Base-by-base conservation (phyloP, 1,284 basidiomycete genomes). In the Trichosporon ovoides region DNA sequence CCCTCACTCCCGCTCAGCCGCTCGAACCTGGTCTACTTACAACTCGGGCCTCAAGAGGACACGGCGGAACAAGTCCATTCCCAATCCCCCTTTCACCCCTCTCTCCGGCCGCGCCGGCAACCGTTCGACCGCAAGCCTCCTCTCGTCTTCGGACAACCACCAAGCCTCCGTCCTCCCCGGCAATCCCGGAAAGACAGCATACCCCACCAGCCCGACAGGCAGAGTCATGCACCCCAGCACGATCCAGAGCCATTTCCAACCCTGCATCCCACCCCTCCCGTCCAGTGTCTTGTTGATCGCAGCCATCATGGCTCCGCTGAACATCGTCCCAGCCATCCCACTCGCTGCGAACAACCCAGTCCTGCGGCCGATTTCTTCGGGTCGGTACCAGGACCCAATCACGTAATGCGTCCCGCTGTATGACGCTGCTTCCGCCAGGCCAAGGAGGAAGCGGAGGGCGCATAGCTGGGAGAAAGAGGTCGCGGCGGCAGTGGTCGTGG, bases 391-490 rank as follows among this genome's bases (percentile, higher is more conserved):
- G 14, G 49, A 84, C 55, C 87, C 86, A 28, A 88, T 81, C 53
- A 88, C 79, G 69, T 87, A 87, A 22, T 57, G 56, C 64, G 84
- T 83, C n/a, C 87, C 86, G 7, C 85, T 85, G 69, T 87, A 88
- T 0, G 85, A 87, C 7, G 85, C 87, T 0, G 85, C 82, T 70
- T 89, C 87, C 3, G 83, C 82, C 58, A 88, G 78, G 10, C 85
- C 88, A 71, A 88, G 86, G 56, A 89, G 80, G 71, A 89, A 88
- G 2, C 87, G 81, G 56, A 88, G 86, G 31, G 79, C 85, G 71
- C 85, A 86, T 51, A 89, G 79, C 82, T 88, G 72, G 57, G 38
- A 19, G 34, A 48, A 60, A 11, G 34, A 58, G 56, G 67, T 63
- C 28, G 62, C 52, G 12, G 66, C 58, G 14, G 66, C 56, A 13